Evolutionary conservation across 768 basidiomycete genomes (phyloP), one percentile per base, ranked within the genome.

Genomic region (Termitomyces sp.): DNA sequence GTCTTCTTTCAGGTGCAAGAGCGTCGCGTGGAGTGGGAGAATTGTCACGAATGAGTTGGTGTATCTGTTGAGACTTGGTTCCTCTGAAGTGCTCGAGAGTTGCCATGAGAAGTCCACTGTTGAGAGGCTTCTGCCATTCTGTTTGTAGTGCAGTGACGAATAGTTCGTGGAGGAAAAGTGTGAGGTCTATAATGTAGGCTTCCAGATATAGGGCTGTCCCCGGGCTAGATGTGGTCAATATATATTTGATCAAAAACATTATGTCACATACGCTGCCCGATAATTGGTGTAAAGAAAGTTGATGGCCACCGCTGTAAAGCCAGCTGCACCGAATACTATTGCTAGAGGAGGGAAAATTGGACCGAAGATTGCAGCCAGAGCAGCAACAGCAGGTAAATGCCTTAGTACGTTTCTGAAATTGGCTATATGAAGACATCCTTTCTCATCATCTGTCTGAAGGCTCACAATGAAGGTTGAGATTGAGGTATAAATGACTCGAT

Each of bases 171-270:
- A 65, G 50, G 20, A 66, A 46, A 30, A 62, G 51, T 46, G 59
- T 52, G 32, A 66, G 62, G 50, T 65, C 57, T 9, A 66, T 44
- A 40, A 66, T 62, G 57, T 66, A 66, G 16, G 64, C 57, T 30
- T 60, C 62, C 55, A 65, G 36, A 47, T 61, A 57, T 9, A 57
- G 24, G 24, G 56, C 49, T 36, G 56, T 57, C 26, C 52, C 36
- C 5, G 56, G 56, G 14, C 49, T 57, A 46, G 6, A 4, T n/a
- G 30, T 43, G 16, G 38, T 51, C 6, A 57, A n/a, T 14, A 30
- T 3, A 33, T 32, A 24, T 22, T 20, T 24, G 6, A 22, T 38
- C 26, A 22, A 20, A 24, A 22, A 43, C 22, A 45, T 30, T 14
- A 40, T 50, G 3, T 12, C 22, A 35, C 56, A 4, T 44, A 57